Evolutionary conservation across 192 early-diverging fungal species (phyloP), one percentile per base, ranked within the genome.

Genomic region (Umbelopsis ramanniana): DNA sequence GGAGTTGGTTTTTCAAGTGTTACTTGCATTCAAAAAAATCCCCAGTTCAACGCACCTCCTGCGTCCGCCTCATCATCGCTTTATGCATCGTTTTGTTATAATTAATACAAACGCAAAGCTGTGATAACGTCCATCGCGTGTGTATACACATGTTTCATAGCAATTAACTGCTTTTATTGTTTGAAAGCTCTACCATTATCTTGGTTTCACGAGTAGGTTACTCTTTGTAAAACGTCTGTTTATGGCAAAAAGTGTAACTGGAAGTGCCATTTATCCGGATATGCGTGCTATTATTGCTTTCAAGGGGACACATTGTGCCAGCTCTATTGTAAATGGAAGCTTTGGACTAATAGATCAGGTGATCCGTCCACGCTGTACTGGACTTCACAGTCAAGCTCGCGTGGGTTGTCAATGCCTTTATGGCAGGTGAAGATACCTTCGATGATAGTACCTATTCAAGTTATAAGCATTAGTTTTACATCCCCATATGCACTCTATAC

Each of bases 361-460:
- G 57, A 63, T 5, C 70, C 75, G 57, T 76, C 43, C 5, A 76
- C 50, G 46, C 4, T 46, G 71, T 88, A 89, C 23, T 79, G 70
- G 33, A 90, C 87, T 60, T 84, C 83, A 55, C 92, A 81, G 43
- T 87, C 90, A 69, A 95, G 78, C 76, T 94, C 93, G 7, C 94
- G 85, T 10, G 86, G 87, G 71, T 93, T 94, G 14, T 83, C 75
- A 23, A 70, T 55, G 52, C 82, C 85, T 78, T 94, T 95, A 38
- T 71, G 70, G 79, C 90, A 91, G 19, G 75, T 84, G 70, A 95
- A 92, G 6, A 68, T 78, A 12, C 93, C 93, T 37, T 63, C 57
- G 33, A 63, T 63, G 14, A n/a, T 7, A n/a, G 57, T 63, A n/a
- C 57, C 57, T 63, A 37, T 46, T 72, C 24, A 46, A 66, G n/a